Evolutionary conservation across 1,284 basidiomycete species (phyloP), one percentile per base, ranked within the genome.

Genomic region (Moesziomyces sp.): DNA sequence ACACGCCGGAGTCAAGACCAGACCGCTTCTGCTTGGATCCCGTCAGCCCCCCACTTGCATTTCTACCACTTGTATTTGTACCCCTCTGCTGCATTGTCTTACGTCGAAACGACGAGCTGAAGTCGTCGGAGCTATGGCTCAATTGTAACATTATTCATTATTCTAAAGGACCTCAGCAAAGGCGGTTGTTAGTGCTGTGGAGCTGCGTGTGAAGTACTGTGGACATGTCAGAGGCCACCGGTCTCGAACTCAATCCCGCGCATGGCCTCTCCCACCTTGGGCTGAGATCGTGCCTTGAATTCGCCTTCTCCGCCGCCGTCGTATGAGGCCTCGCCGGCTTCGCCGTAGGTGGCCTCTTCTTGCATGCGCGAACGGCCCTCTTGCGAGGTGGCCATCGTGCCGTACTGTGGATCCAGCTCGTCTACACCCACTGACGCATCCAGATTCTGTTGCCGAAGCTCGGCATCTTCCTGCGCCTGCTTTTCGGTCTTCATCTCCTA

Each of bases 211-310:
- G 30, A 30, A 30, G 30, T 30, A 11, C 8, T 16, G 3, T 23
- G 33, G 6, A 43, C 38, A 60, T 30, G 8, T 46, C 43, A 54
- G 5, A 30, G 14, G 23, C 68, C 30, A n/a, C 66, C 66, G 18
- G 71, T 74, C 10, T 74, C 66, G 58, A 74, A 74, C 52, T 74
- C 71, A 50, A 74, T 59, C 2, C 62, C 71, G n/a, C 66, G 58
- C 71, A 74, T 74, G 3, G 71, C 71, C 48, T 74, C 66, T 11
- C 71, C 71, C 1, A 74, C 71, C 23, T 74, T 74, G 35, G 71
- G 71, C 42, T 74, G 71, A 1, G 71, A 55, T 57, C 71, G 45
- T 16, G 71, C 71, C 38, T 74, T 74, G 66, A 74, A 69, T 21
- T 74, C 71, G 40, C 71, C 71, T 26, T 74, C 65, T 10, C 50